Conservation (phyloP, 441 rosid species). For the Breynia disticha region DNA sequence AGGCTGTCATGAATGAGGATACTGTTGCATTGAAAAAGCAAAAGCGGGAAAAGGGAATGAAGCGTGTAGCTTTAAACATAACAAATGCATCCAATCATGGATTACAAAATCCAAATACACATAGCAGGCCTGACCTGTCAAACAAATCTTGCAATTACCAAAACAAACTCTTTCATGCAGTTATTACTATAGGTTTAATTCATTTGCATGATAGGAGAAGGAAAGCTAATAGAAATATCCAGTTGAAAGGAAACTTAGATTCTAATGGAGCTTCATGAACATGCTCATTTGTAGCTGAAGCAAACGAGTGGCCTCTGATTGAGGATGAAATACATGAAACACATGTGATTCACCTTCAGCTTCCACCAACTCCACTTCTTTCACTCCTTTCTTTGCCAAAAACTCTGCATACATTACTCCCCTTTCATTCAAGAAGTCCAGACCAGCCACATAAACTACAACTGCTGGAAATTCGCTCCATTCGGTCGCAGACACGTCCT, state of each 20-base stretch:
- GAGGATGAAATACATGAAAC: conserved; percentile 37
- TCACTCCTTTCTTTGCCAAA: conserved; percentile 31
- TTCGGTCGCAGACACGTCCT: conserved; percentile 18
- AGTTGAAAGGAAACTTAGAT: neutral
- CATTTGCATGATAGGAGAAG: too few relatives aligned
- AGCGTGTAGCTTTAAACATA: too few relatives aligned
- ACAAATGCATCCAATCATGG: too few relatives aligned
- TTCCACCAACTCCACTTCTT: conserved; percentile 30
- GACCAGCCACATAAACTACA: conserved; percentile 35
- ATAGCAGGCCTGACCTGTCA: too few relatives aligned
- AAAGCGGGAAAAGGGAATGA: too few relatives aligned
- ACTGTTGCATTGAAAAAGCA: too few relatives aligned
- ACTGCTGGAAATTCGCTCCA: conserved; percentile 40
- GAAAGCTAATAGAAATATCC: too few relatives aligned
- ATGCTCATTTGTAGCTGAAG: conserved; percentile 41
- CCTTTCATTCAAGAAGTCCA: conserved; percentile 55
- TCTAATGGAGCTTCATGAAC: conserved; percentile 29
- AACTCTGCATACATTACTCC: conserved; percentile 40
- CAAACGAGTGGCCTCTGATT: conserved; percentile 31
- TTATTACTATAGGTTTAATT: too few relatives aligned
- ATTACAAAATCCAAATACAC: too few relatives aligned
- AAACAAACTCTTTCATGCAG: too few relatives aligned
- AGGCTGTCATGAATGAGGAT: too few relatives aligned
- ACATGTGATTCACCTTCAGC: conserved; percentile 36
- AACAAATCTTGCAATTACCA: too few relatives aligned